Evolutionary conservation across 2,329 filamentous ascomycete species (phyloP), one percentile per base, ranked within the genome.

Genomic region (Chaetomiaceae sp.): DNA sequence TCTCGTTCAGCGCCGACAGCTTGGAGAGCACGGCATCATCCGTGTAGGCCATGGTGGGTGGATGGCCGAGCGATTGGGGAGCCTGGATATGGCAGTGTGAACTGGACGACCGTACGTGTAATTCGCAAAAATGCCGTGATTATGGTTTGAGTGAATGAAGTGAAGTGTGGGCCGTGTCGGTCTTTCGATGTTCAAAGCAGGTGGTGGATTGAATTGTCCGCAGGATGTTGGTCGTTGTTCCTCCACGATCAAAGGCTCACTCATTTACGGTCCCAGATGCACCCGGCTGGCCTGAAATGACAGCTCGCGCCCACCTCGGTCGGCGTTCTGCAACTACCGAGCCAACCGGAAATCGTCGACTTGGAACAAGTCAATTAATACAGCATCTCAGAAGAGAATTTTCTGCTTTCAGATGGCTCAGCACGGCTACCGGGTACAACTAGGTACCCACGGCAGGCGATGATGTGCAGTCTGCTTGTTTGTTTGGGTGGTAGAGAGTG

Each of bases 11-110:
- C 34, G 89, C 88, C 26, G 90, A 94, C 44, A 98, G 83, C 72
- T 96, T 96, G 44, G 91, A 88, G 65, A 90, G 81, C 46, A 98
- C 89, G 38, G 89, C 87, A 71, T 98, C 93, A 68, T 97, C 90
- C 56, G 86, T 93, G 70, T 95, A 97, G 37, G 93, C 84, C 91
- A 98, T 96, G 50, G 49, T 66, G 57, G 35, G 24, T 8, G 43
- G 18, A 12, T 32, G 32, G 33, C 38, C 9, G 32, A 27, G 14
- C 6, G 27, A 6, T 11, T 30, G 7, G 27, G 27, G 24, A 17
- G 27, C 26, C 27, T 17, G 14, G 37, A 20, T 35, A 42, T 6
- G 26, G 19, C 15, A 42, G 30, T 37, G 30, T 22, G 42, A 38
- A 42, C 15, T 19, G 42, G 41, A 29, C 38, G 11, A 45, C 40